These are phyloP conservation scores for Aspergillus fumigatiaffinis DNA, from an alignment of 2,329 filamentous ascomycete genomes.

Conservation along the genomic window DNA sequence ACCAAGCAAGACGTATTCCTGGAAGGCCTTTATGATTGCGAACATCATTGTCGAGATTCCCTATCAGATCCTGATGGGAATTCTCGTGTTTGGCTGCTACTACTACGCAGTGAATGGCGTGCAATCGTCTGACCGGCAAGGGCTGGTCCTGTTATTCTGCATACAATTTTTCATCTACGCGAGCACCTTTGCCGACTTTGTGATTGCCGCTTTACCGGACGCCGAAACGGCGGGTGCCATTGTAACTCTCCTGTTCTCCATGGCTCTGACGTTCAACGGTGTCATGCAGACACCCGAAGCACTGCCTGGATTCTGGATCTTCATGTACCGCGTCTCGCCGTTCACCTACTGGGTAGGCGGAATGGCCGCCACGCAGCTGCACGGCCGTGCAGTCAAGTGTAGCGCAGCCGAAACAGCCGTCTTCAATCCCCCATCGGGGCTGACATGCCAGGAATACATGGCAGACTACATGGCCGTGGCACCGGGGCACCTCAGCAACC, in stretches of 20 bases:
- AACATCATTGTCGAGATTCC: constrained; percentile 82
- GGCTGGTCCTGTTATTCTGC: constrained; percentile 72
- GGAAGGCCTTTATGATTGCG: constrained; percentile 79
- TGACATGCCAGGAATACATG: constrained; percentile 61
- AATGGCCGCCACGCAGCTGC: constrained; percentile 68
- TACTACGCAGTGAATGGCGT: constrained; percentile 72
- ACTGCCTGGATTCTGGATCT: constrained; percentile 66
- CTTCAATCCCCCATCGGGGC: constrained; percentile 56
- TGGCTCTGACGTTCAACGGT: constrained; percentile 73
- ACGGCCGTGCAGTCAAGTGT: constrained; percentile 63
- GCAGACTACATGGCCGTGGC: constrained; percentile 43
- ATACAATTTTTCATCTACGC: constrained; percentile 74
- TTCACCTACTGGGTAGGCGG: constrained; percentile 49
- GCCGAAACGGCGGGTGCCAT: constrained; percentile 72
- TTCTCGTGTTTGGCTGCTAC: constrained; percentile 73
- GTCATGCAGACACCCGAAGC: constrained; percentile 62
- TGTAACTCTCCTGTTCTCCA: constrained; percentile 71
- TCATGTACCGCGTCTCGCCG: constrained; percentile 61
- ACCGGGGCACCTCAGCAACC: constrained; percentile 55
- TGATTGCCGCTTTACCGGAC: constrained; percentile 69
- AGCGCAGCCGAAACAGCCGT: constrained; percentile 63
- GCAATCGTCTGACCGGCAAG: constrained; percentile 63
- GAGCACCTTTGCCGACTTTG: constrained; percentile 71
- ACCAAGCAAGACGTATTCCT: constrained; percentile 77
- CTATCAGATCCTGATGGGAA: constrained; percentile 71